Base-by-base conservation (phyloP, 768 basidiomycete genomes). In the Tephrocybe rancida region DNA sequence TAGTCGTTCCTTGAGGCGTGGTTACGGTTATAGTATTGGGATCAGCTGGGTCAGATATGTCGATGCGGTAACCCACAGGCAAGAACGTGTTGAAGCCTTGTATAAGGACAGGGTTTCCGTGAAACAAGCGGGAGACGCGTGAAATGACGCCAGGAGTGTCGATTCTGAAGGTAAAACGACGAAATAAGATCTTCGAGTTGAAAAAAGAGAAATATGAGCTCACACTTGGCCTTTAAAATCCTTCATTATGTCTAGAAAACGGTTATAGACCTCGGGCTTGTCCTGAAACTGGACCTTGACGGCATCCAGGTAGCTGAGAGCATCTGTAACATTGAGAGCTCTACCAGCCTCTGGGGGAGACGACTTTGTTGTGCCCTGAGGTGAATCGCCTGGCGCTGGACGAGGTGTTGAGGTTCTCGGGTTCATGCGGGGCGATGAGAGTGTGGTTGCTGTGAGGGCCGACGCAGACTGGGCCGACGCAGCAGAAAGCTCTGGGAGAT, bases 71-170 rank as follows among this genome's bases (percentile, higher is more conserved):
- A 26, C 95, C 95, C 43, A 88, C 81, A 4, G 95, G 95, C 11
- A 98, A 81, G 72, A 98, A 98, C 2, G 95, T 97, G 73, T 98
- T 98, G 84, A 98, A 98, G 19, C 95, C 95, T 70, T 95, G 90
- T 47, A 98, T 97, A 63, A 98, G 88, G 49, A 78, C 67, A 5
- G 89, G 92, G 69, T 95, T 92, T 6, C 92, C 92, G 60, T 92
- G 85, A 71, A 98, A 98, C 38, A 98, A 85, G 61, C 81, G 83
- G 6, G 95, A 96, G 50, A 98, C 95, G 51, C 95, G 90, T 61
- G 93, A 85, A 67, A 98, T 98, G 66, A 98, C 95, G 48, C 95
- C 95, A 8, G 95, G 95, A 0, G 95, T 98, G 73, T 98, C 95
- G 69, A 98, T 96, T 51, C 95, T 96, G 73, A 52, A 48, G 21